Conservation (phyloP, 1,284 basidiomycete genomes). For the Veloboletus limbatus region DNA sequence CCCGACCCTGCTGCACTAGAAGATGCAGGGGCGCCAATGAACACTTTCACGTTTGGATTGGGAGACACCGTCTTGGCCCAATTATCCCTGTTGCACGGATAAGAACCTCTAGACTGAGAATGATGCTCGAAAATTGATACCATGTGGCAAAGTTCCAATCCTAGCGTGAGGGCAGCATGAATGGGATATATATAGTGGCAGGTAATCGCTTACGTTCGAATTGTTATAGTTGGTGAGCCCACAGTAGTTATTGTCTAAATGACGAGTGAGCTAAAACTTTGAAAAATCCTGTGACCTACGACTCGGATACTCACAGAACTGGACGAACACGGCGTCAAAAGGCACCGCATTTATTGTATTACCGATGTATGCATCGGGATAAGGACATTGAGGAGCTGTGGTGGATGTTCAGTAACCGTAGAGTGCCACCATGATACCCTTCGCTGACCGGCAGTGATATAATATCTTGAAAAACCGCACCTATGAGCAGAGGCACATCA, state of each 20-base stretch:
- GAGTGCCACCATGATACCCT: not conserved
- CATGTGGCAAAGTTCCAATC: conserved; percentile 55
- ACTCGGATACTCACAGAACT: conserved; percentile 50
- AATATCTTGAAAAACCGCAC: conserved; percentile 42
- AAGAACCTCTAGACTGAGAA: not conserved
- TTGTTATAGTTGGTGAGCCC: conserved; percentile 45
- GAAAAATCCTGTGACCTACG: not conserved
- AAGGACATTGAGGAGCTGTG: conserved; percentile 62
- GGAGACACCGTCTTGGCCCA: conserved; percentile 62
- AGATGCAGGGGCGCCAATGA: conserved; percentile 59
- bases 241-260: conserved; percentile 58
- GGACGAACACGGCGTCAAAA: conserved; percentile 65
- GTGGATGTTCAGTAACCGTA: not conserved
- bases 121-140: conserved; percentile 29
- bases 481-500: conserved; percentile 4
- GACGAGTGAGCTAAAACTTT: not conserved
- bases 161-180: conserved; percentile 24
- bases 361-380: conserved; percentile 58
- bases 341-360: conserved; percentile 50
- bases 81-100: conserved; percentile 45
- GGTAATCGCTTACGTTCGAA: conserved; percentile 36
- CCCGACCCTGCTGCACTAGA: conserved; percentile 49
- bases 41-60: conserved; percentile 60
- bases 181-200: not conserved
- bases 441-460: conserved; percentile 45